These are phyloP conservation scores for Naumovozyma castellii DNA, from an alignment of 805 yeast genomes.

Conservation along the genomic window DNA sequence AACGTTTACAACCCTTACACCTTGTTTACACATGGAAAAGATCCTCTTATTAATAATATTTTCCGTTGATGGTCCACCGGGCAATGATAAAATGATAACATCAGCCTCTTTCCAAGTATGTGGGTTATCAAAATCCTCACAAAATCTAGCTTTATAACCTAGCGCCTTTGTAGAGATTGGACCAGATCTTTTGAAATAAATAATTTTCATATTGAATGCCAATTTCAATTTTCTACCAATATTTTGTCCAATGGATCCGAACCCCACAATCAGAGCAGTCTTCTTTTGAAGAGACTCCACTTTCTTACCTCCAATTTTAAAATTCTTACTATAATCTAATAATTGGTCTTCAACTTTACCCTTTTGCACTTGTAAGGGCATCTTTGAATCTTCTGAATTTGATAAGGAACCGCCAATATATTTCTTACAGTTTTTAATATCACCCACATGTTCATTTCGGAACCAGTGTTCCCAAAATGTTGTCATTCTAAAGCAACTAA, in stretches of 20 bases:
- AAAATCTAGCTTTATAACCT: constrained; percentile 39
- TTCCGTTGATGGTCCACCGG: constrained; percentile 49
- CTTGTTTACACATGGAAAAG: constrained; percentile 39
- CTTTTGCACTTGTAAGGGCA: no score
- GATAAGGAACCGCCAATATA: constrained; percentile 30
- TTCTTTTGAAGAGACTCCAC: constrained; percentile 48
- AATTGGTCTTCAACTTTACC: not conserved
- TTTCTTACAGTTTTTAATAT: constrained; percentile 40
- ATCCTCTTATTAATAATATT: constrained; percentile 43
- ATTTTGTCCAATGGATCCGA: constrained; percentile 64
- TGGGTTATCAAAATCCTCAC: constrained; percentile 35
- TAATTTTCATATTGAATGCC: constrained; percentile 53
- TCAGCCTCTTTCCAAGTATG: constrained; percentile 37
- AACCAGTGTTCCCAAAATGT: constrained; percentile 37
- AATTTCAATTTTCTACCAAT: constrained; percentile 47
- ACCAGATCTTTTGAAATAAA: constrained; percentile 48
- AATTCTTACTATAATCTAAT: constrained; percentile 19
- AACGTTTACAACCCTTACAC: constrained; percentile 58
- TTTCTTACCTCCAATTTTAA: constrained; percentile 37
- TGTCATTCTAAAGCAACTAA: constrained; percentile 53
- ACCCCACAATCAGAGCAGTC: constrained; percentile 57
- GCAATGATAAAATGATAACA: constrained; percentile 56
- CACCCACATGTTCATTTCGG: constrained; percentile 29
- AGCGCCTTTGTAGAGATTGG: constrained; percentile 32
- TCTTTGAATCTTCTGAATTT: no score